Base-by-base conservation (phyloP, 139 green algal genomes). In the Micractinium conductrix region DNA sequence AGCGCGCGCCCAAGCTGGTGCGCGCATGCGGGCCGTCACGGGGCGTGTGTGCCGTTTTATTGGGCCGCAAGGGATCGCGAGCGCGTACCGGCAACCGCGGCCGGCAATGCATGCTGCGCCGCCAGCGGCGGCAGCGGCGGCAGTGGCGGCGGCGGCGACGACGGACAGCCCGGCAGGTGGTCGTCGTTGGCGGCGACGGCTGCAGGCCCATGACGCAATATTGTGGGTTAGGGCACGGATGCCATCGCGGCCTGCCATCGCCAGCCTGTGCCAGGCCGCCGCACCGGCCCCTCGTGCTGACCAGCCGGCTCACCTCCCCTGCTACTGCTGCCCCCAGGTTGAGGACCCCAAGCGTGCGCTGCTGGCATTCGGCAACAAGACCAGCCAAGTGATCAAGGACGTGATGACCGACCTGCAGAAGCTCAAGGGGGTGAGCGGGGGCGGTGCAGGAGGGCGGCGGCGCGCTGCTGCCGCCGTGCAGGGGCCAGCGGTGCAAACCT, bases 1-100 rank as follows among this genome's bases (percentile, higher is more conserved):
- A 86, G 43, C 78, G 93, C 0, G 95, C 93, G 6, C 94, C 95
- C 7, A 97, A 97, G 85, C 74, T 93, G 90, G 94, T 97, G 58
- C 84, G 92, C 43, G 72, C 30, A 19, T 33, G 43, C 28, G 44
- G 5, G 43, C 55, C 42, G 45, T 17, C 42, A n/a, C n/a, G 22
- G 24, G 42, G 16, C 63, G 21, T 30, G 40, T 45, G n/a, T n/a
- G n/a, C n/a, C n/a, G n/a, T n/a, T n/a, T n/a, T n/a, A n/a, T n/a
- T n/a, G n/a, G n/a, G n/a, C n/a, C n/a, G n/a, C n/a, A n/a, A n/a
- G n/a, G n/a, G n/a, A n/a, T n/a, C n/a, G n/a, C n/a, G n/a, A n/a
- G n/a, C n/a, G n/a, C n/a, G n/a, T n/a, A n/a, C n/a, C n/a, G n/a
- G n/a, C n/a, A n/a, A n/a, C n/a, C 5, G 30, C 19, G n/a, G n/a